These are phyloP conservation scores for Avena sativa DNA, from an alignment of 176 grass and related monocot genomes.

Conservation along the genomic window DNA sequence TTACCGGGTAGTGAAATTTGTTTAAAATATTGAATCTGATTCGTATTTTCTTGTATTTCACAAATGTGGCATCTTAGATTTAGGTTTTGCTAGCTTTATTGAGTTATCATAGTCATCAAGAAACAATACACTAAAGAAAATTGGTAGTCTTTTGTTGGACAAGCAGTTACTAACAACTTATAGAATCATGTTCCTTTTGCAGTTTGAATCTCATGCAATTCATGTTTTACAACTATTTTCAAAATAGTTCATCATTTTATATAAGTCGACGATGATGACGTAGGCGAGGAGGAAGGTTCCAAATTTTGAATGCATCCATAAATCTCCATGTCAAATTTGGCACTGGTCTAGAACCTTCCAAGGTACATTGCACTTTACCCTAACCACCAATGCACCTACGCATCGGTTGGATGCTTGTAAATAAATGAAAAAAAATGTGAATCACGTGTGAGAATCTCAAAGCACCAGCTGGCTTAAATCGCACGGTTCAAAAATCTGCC, in stretches of 20 bases:
- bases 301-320: not conserved
- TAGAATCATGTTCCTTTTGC: not conserved
- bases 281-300: not conserved
- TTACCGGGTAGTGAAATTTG: not conserved
- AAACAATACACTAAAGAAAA: not conserved
- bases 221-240: not conserved
- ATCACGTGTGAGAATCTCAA: not conserved
- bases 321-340: not conserved
- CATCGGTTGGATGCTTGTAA: not conserved
- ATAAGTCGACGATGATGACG: not conserved
- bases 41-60: not conserved
- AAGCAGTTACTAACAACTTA: not conserved
- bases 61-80: not conserved
- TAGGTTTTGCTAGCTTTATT: not conserved
- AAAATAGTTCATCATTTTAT: not conserved
- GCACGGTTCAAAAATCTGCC: not conserved
- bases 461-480: not conserved
- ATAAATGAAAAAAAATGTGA: not conserved
- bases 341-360: slow-evolving; percentile 7
- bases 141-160: not conserved
- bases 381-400: not conserved
- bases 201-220: not conserved
- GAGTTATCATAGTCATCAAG: not conserved
- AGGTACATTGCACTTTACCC: not conserved
- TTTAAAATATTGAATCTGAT: not conserved